phyloP scores from a whole-genome alignment of 176 grass and related monocot genomes.

The Miscanthus lutarioriparius region DNA sequence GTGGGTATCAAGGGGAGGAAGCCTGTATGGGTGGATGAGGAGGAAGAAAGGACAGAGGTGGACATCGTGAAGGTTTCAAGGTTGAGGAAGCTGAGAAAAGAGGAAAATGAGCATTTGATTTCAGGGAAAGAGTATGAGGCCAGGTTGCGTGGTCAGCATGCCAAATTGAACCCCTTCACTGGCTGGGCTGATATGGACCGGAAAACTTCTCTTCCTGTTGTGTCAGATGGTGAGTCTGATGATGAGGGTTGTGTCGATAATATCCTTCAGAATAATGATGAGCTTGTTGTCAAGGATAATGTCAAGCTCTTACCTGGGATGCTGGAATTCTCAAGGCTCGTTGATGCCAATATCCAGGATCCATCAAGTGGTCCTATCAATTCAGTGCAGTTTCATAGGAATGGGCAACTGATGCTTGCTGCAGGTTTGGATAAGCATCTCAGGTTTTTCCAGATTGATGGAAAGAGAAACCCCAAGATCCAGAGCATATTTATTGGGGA shows the following conservation, averaged over 20 bases:
- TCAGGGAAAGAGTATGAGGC: conserved; percentile 67
- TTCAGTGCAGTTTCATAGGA: conserved; percentile 86
- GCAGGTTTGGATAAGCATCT: conserved; percentile 67
- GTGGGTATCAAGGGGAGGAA: conserved; percentile 33
- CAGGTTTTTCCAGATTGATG: conserved; percentile 82
- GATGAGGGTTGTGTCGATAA: conserved; percentile 50
- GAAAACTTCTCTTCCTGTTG: conserved; percentile 4
- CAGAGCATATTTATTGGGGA: conserved; percentile 74
- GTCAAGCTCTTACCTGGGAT: conserved; percentile 68
- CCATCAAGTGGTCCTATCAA: conserved; percentile 62
- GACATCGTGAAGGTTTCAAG: conserved; percentile 62
- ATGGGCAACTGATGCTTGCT: conserved; percentile 74
- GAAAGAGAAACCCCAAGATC: conserved; percentile 71
- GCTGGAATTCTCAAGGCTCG: conserved; percentile 74
- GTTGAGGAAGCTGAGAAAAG: conserved; percentile 73
- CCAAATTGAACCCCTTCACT: conserved; percentile 68
- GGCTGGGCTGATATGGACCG: conserved; percentile 52
- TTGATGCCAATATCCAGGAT: conserved; percentile 67
- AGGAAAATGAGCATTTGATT: conserved; percentile 52
- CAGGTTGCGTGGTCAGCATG: conserved; percentile 51
- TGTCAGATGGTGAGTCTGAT: conserved; percentile 41
- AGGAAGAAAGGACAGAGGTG: conserved; percentile 64
- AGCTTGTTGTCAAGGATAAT: conserved; percentile 48
- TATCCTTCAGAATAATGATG: conserved; percentile 52
- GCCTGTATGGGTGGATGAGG: conserved; percentile 68